Evolutionary conservation across 2,329 filamentous ascomycete genomes (phyloP).

Genomic region (Drechslerella stenobrocha): DNA sequence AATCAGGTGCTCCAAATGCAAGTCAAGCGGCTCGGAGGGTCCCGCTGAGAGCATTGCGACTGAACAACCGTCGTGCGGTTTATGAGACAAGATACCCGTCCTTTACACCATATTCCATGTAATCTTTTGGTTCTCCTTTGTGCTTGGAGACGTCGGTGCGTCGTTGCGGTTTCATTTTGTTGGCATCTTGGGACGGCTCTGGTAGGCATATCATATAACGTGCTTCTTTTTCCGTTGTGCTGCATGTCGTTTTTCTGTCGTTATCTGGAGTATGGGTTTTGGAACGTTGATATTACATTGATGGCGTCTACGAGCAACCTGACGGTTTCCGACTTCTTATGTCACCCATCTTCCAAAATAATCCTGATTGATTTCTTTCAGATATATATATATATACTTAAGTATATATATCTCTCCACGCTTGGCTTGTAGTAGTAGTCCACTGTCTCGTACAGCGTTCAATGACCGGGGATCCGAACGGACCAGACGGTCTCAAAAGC

Average conservation of each 20-base stretch:
- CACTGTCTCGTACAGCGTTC: too few relatives aligned
- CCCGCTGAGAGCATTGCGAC: constrained; percentile 10
- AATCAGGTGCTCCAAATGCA: constrained; percentile 66
- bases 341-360: neutral
- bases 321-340: constrained; percentile 19
- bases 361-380: neutral
- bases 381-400: too few relatives aligned
- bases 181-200: constrained; percentile 34
- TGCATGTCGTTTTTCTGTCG: neutral
- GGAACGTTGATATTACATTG: constrained; percentile 7
- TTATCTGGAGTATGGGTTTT: constrained; percentile 25
- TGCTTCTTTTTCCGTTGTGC: too few relatives aligned
- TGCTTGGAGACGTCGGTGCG: constrained; percentile 6
- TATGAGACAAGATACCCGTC: too few relatives aligned
- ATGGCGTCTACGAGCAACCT: constrained; percentile 38
- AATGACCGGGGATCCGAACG: too few relatives aligned
- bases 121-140: constrained; percentile 6
- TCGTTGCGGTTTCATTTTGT: constrained; percentile 9
- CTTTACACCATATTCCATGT: neutral
- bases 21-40: constrained; percentile 59
- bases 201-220: constrained; percentile 13
- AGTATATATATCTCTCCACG: too few relatives aligned
- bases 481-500: too few relatives aligned
- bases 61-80: neutral
- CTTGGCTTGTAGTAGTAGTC: too few relatives aligned